phyloP scores from a whole-genome alignment of 129 eudicot species.

The Glebionis coronaria region DNA sequence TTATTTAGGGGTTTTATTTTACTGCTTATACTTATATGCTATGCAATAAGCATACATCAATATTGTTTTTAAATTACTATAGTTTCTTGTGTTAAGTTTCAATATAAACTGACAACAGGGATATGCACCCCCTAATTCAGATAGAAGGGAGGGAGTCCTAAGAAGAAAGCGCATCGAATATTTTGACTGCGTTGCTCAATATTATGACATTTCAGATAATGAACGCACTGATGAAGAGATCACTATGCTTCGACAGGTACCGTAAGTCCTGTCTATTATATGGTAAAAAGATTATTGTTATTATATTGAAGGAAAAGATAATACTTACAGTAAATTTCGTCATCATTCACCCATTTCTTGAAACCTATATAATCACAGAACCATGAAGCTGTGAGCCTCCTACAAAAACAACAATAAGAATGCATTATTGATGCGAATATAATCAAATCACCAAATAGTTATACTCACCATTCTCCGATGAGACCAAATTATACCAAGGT shows the following conservation, averaged over 20 bases:
- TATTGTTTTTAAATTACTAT: slow-evolving; percentile 12
- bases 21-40: neutral
- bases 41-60: neutral
- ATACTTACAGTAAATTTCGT: neutral
- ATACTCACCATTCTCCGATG: too few relatives aligned
- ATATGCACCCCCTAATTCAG: slow-evolving; percentile 99
- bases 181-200: slow-evolving; percentile 84
- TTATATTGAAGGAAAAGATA: neutral
- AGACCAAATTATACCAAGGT: too few relatives aligned
- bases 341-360: neutral
- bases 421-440: too few relatives aligned
- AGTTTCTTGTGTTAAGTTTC: slow-evolving; percentile 40
- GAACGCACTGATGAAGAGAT: slow-evolving; percentile 98
- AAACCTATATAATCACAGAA: too few relatives aligned
- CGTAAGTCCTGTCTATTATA: neutral
- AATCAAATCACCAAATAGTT: too few relatives aligned
- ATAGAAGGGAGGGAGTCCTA: slow-evolving; percentile 98
- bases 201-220: slow-evolving; percentile 81
- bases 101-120: slow-evolving; percentile 94
- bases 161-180: slow-evolving; percentile 91
- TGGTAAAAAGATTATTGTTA: neutral
- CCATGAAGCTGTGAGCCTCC: too few relatives aligned
- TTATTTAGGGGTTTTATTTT: neutral
- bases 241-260: slow-evolving; percentile 97
- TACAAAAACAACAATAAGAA: too few relatives aligned